These are phyloP conservation scores for Scedosporium minutisporum DNA, from an alignment of 2,329 filamentous ascomycete species.

Conservation along the genomic window DNA sequence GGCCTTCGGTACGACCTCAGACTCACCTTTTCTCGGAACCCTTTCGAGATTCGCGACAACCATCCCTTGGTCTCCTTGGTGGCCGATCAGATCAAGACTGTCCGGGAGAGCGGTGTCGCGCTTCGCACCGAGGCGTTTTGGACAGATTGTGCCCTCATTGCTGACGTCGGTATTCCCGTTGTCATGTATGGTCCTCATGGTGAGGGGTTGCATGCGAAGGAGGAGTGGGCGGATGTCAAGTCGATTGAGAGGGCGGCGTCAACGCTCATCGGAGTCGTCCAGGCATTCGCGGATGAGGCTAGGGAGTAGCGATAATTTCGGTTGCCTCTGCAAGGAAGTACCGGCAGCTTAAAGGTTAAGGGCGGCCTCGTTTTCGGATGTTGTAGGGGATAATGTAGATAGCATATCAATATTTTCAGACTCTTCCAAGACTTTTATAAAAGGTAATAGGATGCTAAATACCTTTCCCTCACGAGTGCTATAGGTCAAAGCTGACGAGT, in stretches of 20 bases:
- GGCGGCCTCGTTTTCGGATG: no score
- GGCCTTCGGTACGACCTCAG: constrained; percentile 30
- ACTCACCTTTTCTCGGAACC: constrained; percentile 30
- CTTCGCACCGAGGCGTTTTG: constrained; percentile 29
- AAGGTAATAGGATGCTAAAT: no score
- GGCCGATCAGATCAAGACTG: constrained; percentile 15
- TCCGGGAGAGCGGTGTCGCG: constrained; percentile 16
- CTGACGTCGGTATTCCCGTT: constrained; percentile 31
- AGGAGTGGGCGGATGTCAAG: constrained; percentile 38
- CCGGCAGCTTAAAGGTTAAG: no score
- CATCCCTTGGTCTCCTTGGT: constrained; percentile 30
- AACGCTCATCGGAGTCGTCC: constrained; percentile 16
- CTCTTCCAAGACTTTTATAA: no score
- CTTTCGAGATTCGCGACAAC: constrained; percentile 27
- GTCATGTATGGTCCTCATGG: constrained; percentile 38
- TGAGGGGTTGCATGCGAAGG: constrained; percentile 37
- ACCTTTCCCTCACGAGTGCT: no score
- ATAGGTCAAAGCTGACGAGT: no score
- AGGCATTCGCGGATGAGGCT: constrained; percentile 13
- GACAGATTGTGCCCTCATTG: constrained; percentile 41
- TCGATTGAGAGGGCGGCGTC: constrained; percentile 27
- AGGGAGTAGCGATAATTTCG: no score
- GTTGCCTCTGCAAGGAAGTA: no score
- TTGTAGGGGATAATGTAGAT: no score
- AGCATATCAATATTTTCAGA: no score